Evolutionary conservation across 371 early-diverging fungal species (phyloP), one percentile per base, ranked within the genome.

Genomic region (Mucor plumbeus): DNA sequence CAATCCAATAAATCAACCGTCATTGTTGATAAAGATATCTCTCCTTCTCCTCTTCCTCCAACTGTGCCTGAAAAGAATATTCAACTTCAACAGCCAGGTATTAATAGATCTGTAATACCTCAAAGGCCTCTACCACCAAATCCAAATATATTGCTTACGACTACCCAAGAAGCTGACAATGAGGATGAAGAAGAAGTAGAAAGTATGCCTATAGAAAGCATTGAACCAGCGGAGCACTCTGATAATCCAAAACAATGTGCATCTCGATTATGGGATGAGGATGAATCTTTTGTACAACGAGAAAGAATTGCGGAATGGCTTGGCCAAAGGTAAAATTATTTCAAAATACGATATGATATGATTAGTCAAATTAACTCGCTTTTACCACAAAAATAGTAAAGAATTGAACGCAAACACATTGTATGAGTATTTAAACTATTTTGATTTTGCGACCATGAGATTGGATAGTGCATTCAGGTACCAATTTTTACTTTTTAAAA

Each of bases 391-490:
- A 36, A 77, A 76, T 64, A 79, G 78, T 33, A 79, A 79, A 64
- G 68, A 76, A 0, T 84, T 88, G 59, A 86, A 93, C 65, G 73
- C 76, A 4, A 80, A 70, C 21, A 81, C 89, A 0, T 76, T 95
- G 59, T 65, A 68, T 9, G 78, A 80, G 40, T 96, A 92, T 71
- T 92, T 97, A 85, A 70, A 87, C 19, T 75, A 85, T 65, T 93
- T 91, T 75, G 90, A 94, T 58, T 96, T 96, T 70, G 36, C 72
- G 8, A 82, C 79, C 15, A 74, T 86, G 74, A 84, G 90, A 36
- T 72, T 96, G 14, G 97, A 97, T 69, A 83, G 82, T 55, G 92
- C 93, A 6, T 92, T 96, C 58, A 85, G 96, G 80, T 79, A 79
- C 26, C 26, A 26, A 26, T 26, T 26, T 26, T 1, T 26, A 26